Percentiles rank a stretch among this genome's conserved stretches.
Conservation (phyloP, 306 rosid genomes). For the Rosa lucieae region DNA sequence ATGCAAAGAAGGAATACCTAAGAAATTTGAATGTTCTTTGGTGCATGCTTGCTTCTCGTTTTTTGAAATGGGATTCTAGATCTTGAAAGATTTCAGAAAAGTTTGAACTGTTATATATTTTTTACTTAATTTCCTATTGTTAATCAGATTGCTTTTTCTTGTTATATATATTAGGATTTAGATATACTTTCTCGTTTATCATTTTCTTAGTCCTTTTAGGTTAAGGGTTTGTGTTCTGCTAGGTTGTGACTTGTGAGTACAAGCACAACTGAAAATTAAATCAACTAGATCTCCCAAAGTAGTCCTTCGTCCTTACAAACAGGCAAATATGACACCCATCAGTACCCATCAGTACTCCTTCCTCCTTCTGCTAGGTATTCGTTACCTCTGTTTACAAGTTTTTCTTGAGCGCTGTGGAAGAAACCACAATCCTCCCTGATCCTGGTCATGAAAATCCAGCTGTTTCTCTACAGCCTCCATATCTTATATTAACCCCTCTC, state of each 20-base stretch:
- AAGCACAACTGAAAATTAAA: not conserved
- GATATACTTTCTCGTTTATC: no score
- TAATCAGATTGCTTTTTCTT: not conserved
- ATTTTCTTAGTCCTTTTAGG: no score
- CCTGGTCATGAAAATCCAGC: not conserved
- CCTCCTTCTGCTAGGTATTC: not conserved
- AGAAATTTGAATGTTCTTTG: no score
- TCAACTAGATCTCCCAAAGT: not conserved
- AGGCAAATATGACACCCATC: not conserved
- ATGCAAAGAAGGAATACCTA: no score
- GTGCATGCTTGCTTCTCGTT: no score
- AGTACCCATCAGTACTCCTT: not conserved
- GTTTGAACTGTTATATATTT: no score
- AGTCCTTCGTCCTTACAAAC: not conserved
- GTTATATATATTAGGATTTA: no score
- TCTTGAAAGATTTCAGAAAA: no score
- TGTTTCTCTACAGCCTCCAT: not conserved
- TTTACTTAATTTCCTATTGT: not conserved
- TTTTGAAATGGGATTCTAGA: no score
- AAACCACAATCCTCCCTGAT: not conserved
- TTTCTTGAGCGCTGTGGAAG: not conserved
- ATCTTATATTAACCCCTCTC: not conserved
- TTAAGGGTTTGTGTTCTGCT: no score
- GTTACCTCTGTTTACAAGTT: not conserved
- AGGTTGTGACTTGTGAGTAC: no score